Conservation (phyloP, 768 basidiomycete genomes). For the Rossbeevera mucosa region DNA sequence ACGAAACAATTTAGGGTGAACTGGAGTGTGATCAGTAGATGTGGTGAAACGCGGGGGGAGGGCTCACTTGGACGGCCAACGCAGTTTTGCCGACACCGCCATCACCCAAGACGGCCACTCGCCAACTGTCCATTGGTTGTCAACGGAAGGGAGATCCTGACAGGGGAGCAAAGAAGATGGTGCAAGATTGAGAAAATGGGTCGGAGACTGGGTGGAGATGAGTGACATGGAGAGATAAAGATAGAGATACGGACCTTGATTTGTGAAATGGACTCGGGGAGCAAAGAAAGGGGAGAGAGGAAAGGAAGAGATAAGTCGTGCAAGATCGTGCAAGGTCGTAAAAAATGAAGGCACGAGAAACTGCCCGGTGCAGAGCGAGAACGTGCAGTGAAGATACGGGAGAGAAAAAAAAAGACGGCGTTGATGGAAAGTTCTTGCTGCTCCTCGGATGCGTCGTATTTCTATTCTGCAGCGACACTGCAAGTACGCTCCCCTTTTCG, state of each 20-base stretch:
- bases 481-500: conserved; percentile 18
- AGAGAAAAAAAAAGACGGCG: conserved; percentile 30
- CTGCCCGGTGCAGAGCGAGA: conserved; percentile 25
- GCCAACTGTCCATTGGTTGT: conserved; percentile 84
- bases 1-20: conserved; percentile 96
- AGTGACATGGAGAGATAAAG: conserved; percentile 18
- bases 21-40: conserved; percentile 39
- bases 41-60: neutral
- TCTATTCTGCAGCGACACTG: conserved; percentile 29
- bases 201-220: conserved; percentile 13
- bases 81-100: conserved; percentile 98
- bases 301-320: conserved; percentile 52
- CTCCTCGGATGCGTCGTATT: conserved; percentile 32
- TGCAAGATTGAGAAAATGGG: conserved; percentile 29
- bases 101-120: conserved; percentile 93
- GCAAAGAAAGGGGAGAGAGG: conserved; percentile 38
- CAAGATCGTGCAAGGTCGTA: conserved; percentile 64
- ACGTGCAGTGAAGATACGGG: conserved; percentile 18
- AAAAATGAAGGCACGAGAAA: conserved; percentile 37
- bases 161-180: conserved; percentile 17
- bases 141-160: conserved; percentile 9
- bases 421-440: conserved; percentile 30
- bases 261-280: conserved; percentile 23
- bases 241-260: conserved; percentile 27
- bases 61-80: conserved; percentile 83